Percentiles rank a stretch among this genome's conserved stretches.
These are phyloP conservation scores for Pistacia integerrima DNA, from an alignment of 345 rosid genomes.

Conservation along the genomic window DNA sequence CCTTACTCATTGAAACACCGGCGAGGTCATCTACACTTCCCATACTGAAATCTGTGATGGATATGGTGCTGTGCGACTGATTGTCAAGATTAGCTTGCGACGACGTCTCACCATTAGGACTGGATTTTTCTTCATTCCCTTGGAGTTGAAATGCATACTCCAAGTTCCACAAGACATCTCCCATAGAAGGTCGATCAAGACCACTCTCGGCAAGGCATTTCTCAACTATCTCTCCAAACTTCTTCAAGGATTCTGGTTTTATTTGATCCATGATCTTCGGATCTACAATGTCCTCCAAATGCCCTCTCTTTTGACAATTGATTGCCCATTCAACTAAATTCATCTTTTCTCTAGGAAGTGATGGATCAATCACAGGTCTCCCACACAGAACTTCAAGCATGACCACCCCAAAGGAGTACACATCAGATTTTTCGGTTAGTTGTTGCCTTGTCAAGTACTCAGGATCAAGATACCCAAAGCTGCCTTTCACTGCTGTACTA, in stretches of 20 bases:
- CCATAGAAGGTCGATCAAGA: conserved; percentile 59
- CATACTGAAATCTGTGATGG: conserved; percentile 33
- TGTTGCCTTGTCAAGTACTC: conserved; percentile 61
- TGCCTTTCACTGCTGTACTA: conserved; percentile 76
- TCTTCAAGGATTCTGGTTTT: conserved; percentile 49
- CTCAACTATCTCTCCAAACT: conserved; percentile 56
- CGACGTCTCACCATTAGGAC: not conserved
- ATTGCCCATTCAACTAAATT: conserved; percentile 62
- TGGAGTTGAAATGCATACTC: conserved; percentile 61
- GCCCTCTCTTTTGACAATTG: conserved; percentile 39
- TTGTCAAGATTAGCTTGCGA: conserved; percentile 20
- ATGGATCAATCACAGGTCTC: conserved; percentile 61
- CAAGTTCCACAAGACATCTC: conserved; percentile 69
- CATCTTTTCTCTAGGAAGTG: conserved; percentile 53
- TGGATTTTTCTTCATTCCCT: conserved; percentile 36
- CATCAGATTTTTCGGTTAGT: conserved; percentile 61
- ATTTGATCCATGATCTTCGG: conserved; percentile 43
- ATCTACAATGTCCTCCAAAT: conserved; percentile 49
- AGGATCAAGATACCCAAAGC: conserved; percentile 74
- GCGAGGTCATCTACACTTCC: conserved; percentile 40
- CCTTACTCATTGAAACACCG: conserved; percentile 61
- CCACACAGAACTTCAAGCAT: conserved; percentile 63
- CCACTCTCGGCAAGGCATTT: conserved; percentile 61
- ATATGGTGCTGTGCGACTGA: conserved; percentile 26
- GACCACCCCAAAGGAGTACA: conserved; percentile 74